Conservation (phyloP, 768 basidiomycete genomes). For the Boletus sp. region DNA sequence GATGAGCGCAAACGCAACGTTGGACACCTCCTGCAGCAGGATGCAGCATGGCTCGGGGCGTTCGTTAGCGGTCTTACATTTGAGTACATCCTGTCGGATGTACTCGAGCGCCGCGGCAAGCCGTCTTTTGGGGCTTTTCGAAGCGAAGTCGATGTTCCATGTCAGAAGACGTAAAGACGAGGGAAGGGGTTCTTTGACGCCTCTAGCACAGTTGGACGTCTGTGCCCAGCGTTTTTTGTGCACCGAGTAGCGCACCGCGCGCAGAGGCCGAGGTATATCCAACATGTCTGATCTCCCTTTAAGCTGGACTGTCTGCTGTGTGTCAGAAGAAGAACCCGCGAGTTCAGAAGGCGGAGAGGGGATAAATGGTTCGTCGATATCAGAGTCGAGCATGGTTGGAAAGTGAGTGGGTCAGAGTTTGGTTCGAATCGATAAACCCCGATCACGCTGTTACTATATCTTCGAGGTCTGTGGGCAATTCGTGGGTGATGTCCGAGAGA, state of each 20-base stretch:
- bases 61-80: conserved; percentile 39
- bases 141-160: conserved; percentile 67
- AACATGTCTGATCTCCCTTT: conserved; percentile 20
- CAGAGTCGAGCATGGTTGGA: conserved; percentile 26
- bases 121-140: conserved; percentile 39
- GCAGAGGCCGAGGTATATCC: conserved; percentile 29
- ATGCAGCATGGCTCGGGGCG: conserved; percentile 60
- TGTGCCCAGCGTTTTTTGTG: conserved; percentile 34
- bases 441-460: conserved; percentile 9
- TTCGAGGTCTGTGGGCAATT: conserved; percentile 12
- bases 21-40: conserved; percentile 67
- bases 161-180: conserved; percentile 55
- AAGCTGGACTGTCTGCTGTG: conserved; percentile 20
- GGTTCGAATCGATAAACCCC: conserved; percentile 6
- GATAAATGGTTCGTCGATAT: conserved; percentile 31
- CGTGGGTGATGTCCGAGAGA: conserved; percentile 6
- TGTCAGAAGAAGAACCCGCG: conserved; percentile 27
- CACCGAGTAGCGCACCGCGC: conserved; percentile 32
- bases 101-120: conserved; percentile 50
- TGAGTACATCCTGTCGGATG: conserved; percentile 53
- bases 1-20: conserved; percentile 43
- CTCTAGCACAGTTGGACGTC: conserved; percentile 35
- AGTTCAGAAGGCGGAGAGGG: conserved; percentile 30
- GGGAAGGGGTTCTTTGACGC: conserved; percentile 38
- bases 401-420: conserved; percentile 8